A percentile compares a stretch with the other conserved stretches of the same genome.
Conservation (phyloP, 805 yeast genomes). For the Millerozyma acaciae region DNA sequence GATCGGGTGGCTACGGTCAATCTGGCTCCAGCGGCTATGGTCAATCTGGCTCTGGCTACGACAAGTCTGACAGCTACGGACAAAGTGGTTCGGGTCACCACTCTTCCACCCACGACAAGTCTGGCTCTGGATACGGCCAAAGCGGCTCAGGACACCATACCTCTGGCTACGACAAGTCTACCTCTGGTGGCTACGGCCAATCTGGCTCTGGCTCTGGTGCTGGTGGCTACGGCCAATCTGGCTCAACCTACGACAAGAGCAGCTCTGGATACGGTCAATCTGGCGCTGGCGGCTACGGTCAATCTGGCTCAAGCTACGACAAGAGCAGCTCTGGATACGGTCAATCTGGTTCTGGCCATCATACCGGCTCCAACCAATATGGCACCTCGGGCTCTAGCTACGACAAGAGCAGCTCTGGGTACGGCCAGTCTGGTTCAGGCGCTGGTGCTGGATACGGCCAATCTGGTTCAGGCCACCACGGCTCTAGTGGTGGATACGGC, state of each 20-base stretch:
- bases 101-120: conserved; percentile 8
- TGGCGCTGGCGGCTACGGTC: conserved; percentile 10
- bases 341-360: conserved; percentile 1
- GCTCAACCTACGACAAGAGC: conserved; percentile 6
- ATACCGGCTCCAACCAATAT: conserved; percentile 1
- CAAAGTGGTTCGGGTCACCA: conserved; percentile 15
- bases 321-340: conserved; percentile 3
- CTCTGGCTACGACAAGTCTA: conserved; percentile 11
- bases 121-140: conserved; percentile 14
- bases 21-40: conserved; percentile 11
- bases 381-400: conserved; percentile 4
- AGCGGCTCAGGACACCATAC: conserved; percentile 11
- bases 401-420: conserved; percentile 4
- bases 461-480: not conserved
- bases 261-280: conserved; percentile 10
- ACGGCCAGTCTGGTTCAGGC: conserved; percentile 1
- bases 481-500: conserved; percentile 2
- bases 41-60: conserved; percentile 9
- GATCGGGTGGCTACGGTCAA: conserved; percentile 5
- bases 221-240: conserved; percentile 7
- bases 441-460: conserved; percentile 2
- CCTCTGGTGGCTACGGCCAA: conserved; percentile 8
- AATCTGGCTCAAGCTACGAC: conserved; percentile 5
- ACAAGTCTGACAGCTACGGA: conserved; percentile 12
- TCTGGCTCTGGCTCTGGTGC: conserved; percentile 5